Base-by-base conservation (phyloP, 352 stramenopile species). In the Globisporangium camurandrum region DNA sequence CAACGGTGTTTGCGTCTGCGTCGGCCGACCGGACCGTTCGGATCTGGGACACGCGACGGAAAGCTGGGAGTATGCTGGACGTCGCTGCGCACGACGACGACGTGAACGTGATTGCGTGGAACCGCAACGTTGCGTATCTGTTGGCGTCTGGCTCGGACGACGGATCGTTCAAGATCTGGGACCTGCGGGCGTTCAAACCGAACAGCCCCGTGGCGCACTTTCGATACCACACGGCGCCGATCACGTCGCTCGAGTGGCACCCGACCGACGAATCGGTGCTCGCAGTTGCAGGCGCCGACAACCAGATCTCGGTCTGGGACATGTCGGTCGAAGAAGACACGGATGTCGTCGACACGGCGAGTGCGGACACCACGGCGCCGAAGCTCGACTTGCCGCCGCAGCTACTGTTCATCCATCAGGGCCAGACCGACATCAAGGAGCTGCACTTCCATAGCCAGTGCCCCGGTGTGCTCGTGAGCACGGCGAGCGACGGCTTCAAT, bases 41-140 rank as follows among this genome's bases (percentile, higher is more conserved):
- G 48, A 98, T 99, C 61, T 99, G 97, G 88, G 97, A 99, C 67
- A 96, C 89, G 31, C 74, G 97, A 47, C 93, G 93, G 64, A 93
- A 95, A 61, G 75, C 71, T 24, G 79, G 85, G 53, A 86, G 89
- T 54, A 98, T 98, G 93, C 65, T 99, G 43, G 86, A 90, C 50
- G 77, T 97, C 46, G 68, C 91, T 38, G 92, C 94, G 24, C 93
- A 98, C 61, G 84, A 95, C 41, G 72, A 95, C 37, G 97, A 99
- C 68, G 95, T 99, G 27, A 99, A 99, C 73, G 96, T 99, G 26
- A 96, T 99, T 57, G 88, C 80, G 57, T 99, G 97, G 97, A 99
- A 99, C 84, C 72, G 80, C 34, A 95, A 97, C 65, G 95, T 99
- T 6, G 79, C 82, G 4, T 99, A 99, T 67, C 67, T 99, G 48